Conservation (phyloP, 177 flowering plant species). For the Vitis hybrid region DNA sequence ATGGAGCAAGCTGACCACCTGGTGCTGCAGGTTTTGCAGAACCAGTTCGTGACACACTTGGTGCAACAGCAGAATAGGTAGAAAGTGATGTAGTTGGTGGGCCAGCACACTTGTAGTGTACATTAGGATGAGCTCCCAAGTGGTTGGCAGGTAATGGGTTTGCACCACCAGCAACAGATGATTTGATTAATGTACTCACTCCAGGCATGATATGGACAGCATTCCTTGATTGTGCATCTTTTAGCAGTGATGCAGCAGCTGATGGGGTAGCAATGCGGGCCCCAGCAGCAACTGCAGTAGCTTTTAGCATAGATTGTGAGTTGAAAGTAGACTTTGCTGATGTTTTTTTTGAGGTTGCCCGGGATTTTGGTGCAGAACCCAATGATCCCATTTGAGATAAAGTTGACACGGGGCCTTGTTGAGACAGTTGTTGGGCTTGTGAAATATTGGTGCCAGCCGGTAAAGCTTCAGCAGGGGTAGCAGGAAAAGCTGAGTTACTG, state of each 20-base stretch:
- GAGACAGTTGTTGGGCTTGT: slow-evolving; percentile 28
- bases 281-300: slow-evolving; percentile 93
- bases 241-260: slow-evolving; percentile 71
- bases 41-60: slow-evolving; percentile 17
- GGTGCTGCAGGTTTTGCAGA: slow-evolving; percentile 19
- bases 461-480: slow-evolving; percentile 26
- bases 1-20: slow-evolving; percentile 11
- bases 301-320: slow-evolving; percentile 55
- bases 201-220: slow-evolving; percentile 63
- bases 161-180: slow-evolving; percentile 31
- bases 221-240: slow-evolving; percentile 68
- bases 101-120: slow-evolving; percentile 47
- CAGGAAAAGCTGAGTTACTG: slow-evolving; percentile 19
- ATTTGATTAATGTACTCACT: slow-evolving; percentile 37
- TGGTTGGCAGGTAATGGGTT: slow-evolving; percentile 25
- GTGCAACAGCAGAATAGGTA: slow-evolving; percentile 6
- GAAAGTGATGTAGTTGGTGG: slow-evolving; percentile 22
- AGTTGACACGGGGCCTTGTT: slow-evolving; percentile 19
- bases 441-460: slow-evolving; percentile 9
- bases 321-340: slow-evolving; percentile 27
- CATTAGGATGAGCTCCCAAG: slow-evolving; percentile 36
- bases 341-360: slow-evolving; percentile 27
- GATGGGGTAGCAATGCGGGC: slow-evolving; percentile 73
- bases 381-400: slow-evolving; percentile 20
- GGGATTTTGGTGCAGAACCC: slow-evolving; percentile 35